Evolutionary conservation across 176 grass and related monocot species (phyloP), one percentile per base, ranked within the genome.

Genomic region (Triticum turgidum): DNA sequence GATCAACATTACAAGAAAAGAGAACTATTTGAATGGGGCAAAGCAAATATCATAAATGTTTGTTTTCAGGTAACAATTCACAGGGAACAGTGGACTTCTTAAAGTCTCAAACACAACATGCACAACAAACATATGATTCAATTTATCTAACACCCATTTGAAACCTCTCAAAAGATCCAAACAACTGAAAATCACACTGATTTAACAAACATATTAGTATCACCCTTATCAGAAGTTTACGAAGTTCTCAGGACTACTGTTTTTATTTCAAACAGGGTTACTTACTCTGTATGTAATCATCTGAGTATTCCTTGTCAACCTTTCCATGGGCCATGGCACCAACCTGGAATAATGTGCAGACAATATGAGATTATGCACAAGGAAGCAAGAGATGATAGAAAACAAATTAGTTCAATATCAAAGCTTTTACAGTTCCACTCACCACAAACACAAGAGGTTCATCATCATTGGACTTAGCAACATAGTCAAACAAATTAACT

Each of bases 201-300:
- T 42, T 10, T 5, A 1, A 25, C 15, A 76, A 89, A 29, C 71
- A 81, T 24, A 81, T 13, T 13, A 35, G 58, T 25, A 25, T 39
- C 80, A 59, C 69, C 45, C 33, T 76, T 9, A 82, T 14, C 45
- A 34, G 18, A 4, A 2, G 45, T 2, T 67, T 75, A 75, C 13
- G 13, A 51, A 86, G 24, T 87, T 44, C 2, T 58, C 44, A 76
- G 33, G 35, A 79, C 68, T 11, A 24, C 2, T 44, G 69, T n/a
- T 67, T 59, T 59, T 67, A 13, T 47, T 80, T 34, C 81, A 76
- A 84, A 33, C n/a, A 45, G 21, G 12, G 62, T 29, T 63, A 86
- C 93, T 92, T 89, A 98, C 97, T 98, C 71, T 94, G 93, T 85
- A 98, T 89, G 65, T 94, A 96, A 85, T 98, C 97, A 90, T 98